A percentile compares a stretch with the other conserved stretches of the same genome.
phyloP scores from a whole-genome alignment of 257 asterid species.

The Solanum chmielewskii region DNA sequence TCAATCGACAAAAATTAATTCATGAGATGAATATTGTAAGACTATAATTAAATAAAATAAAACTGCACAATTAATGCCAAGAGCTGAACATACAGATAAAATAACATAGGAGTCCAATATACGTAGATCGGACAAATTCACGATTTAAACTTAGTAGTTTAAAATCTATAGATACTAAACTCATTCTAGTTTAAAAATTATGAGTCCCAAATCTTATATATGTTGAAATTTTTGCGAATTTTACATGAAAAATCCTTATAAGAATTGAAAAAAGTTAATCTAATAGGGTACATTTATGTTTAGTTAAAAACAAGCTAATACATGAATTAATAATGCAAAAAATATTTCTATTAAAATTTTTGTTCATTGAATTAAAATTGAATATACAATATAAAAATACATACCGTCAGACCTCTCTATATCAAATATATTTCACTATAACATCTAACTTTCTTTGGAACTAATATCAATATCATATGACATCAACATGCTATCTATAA shows the following conservation, averaged over 20 bases:
- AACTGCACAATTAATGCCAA: not conserved
- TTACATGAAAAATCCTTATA: not conserved
- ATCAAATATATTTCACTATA: not conserved
- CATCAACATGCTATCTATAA: not conserved
- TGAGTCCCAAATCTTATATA: not conserved
- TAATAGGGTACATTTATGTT: not conserved
- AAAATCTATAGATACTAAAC: not conserved
- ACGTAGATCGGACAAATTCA: not conserved
- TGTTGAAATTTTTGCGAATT: not conserved
- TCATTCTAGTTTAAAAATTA: not conserved
- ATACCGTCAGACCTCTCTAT: not conserved
- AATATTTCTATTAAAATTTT: not conserved
- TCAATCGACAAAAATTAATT: not conserved
- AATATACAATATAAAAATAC: not conserved
- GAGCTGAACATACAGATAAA: not conserved
- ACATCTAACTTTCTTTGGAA: not conserved
- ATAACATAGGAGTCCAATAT: not conserved
- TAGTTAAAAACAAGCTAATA: not conserved
- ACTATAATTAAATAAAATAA: not conserved
- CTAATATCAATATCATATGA: not conserved
- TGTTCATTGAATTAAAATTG: not conserved
- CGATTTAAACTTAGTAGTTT: not conserved
- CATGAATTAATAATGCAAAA: not conserved
- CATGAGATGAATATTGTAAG: not conserved
- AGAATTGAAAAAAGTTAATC: not conserved